A percentile compares a stretch with the other conserved stretches of the same genome.
Conservation (phyloP, 257 asterid genomes). For the Ballota nigra region DNA sequence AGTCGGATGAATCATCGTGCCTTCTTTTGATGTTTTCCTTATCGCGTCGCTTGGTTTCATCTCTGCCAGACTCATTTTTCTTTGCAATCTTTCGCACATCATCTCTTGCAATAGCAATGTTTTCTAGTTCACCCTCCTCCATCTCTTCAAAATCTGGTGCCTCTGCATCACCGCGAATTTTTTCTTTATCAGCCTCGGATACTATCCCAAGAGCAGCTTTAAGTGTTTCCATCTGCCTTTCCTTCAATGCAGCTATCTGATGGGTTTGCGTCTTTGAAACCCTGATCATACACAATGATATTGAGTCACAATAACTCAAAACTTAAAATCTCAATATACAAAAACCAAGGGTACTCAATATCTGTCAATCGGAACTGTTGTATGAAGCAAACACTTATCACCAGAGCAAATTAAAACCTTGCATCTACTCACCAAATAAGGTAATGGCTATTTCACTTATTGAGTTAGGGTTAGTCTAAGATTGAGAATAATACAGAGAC, state of each 20-base stretch:
- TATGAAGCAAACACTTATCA: background rate
- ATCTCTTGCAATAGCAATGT: slow-evolving; percentile 31
- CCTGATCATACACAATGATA: slow-evolving; percentile 38
- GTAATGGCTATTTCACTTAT: background rate
- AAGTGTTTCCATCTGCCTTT: slow-evolving; percentile 78
- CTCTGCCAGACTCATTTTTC: slow-evolving; percentile 33
- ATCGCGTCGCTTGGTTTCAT: slow-evolving; percentile 24
- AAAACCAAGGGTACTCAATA: background rate
- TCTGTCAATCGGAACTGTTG: background rate
- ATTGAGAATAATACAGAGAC: background rate
- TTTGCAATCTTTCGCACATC: slow-evolving; percentile 26
- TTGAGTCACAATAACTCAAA: background rate
- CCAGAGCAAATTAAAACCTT: background rate
- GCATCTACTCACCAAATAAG: background rate
- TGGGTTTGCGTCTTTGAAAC: slow-evolving; percentile 85
- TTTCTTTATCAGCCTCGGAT: slow-evolving; percentile 50
- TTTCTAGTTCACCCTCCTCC: slow-evolving; percentile 38
- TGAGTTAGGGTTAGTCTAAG: background rate
- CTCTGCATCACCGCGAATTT: slow-evolving; percentile 38
- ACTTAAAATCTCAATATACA: background rate
- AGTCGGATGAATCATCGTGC: slow-evolving; percentile 41
- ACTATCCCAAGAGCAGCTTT: slow-evolving; percentile 88
- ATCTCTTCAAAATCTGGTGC: slow-evolving; percentile 34
- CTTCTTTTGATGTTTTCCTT: slow-evolving; percentile 29
- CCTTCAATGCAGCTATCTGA: slow-evolving; percentile 86